Percentiles rank a stretch among this genome's conserved stretches.
Evolutionary conservation across 1,284 basidiomycete genomes (phyloP).

Genomic region (Chalciporus sp.): DNA sequence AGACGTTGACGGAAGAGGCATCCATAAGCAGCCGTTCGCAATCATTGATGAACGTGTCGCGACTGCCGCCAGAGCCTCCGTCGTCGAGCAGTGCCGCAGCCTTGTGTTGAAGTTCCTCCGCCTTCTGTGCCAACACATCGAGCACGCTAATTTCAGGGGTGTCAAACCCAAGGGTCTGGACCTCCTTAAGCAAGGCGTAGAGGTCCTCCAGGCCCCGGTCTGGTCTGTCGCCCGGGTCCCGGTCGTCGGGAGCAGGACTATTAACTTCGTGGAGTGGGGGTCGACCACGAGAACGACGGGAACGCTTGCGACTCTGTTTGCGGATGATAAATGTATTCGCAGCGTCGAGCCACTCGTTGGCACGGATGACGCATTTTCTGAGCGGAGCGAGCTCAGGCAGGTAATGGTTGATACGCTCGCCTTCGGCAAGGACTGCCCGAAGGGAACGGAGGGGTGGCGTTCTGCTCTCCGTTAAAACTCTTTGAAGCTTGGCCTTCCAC

Average conservation of each 20-base stretch:
- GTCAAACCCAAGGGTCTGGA: slow-evolving; percentile 79
- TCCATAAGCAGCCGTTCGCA: slow-evolving; percentile 71
- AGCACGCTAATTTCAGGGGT: slow-evolving; percentile 70
- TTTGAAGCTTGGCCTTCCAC: slow-evolving; percentile 77
- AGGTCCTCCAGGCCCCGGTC: slow-evolving; percentile 71
- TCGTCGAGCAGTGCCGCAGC: slow-evolving; percentile 52
- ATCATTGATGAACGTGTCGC: slow-evolving; percentile 63
- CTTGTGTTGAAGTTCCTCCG: slow-evolving; percentile 63
- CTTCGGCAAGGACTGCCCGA: slow-evolving; percentile 80
- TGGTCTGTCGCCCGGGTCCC: slow-evolving; percentile 66
- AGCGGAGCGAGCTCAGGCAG: slow-evolving; percentile 76
- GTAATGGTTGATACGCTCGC: slow-evolving; percentile 79
- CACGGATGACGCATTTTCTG: slow-evolving; percentile 77
- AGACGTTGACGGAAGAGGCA: slow-evolving; percentile 76
- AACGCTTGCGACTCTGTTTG: slow-evolving; percentile 73
- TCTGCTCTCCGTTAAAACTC: slow-evolving; percentile 65
- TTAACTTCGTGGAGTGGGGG: slow-evolving; percentile 41
- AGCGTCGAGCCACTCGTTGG: slow-evolving; percentile 83
- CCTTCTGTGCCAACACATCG: slow-evolving; percentile 58
- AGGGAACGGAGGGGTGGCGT: slow-evolving; percentile 77
- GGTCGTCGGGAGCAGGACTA: slow-evolving; percentile 38
- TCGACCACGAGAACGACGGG: slow-evolving; percentile 62
- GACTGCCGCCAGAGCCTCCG: slow-evolving; percentile 40
- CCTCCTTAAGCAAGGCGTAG: slow-evolving; percentile 67
- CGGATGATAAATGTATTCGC: slow-evolving; percentile 72